phyloP scores from a whole-genome alignment of 306 rosid species.

The Calophaca sinica region DNA sequence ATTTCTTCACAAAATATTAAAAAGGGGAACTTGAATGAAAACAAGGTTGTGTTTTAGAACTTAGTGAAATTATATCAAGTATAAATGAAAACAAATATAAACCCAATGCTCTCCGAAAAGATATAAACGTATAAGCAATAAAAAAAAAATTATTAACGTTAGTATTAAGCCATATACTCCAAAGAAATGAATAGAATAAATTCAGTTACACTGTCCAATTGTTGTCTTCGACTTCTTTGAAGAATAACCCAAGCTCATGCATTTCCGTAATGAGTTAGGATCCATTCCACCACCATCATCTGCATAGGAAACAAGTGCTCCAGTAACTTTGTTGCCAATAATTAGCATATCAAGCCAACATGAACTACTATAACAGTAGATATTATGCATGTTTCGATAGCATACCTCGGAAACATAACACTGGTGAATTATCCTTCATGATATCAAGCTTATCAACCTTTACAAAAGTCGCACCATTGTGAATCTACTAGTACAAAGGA shows the following conservation, averaged over 20 bases:
- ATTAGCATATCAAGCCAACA: slow-evolving; percentile 32
- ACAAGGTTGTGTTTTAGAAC: neutral
- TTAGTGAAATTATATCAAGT: neutral
- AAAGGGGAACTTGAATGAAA: slow-evolving; percentile 6
- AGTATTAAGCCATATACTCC: slow-evolving; percentile 14
- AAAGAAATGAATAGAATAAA: slow-evolving; percentile 32
- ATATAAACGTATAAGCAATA: slow-evolving; percentile 5
- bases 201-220: slow-evolving; percentile 83
- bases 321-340: slow-evolving; percentile 24
- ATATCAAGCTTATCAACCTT: slow-evolving; percentile 78
- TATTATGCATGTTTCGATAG: slow-evolving; percentile 28
- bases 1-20: neutral
- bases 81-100: slow-evolving; percentile 17
- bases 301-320: slow-evolving; percentile 51
- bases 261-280: slow-evolving; percentile 77
- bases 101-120: neutral
- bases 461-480: slow-evolving; percentile 85
- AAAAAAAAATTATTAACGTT: slow-evolving; percentile 11
- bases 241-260: slow-evolving; percentile 98
- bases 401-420: slow-evolving; percentile 79
- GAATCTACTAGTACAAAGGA: slow-evolving; percentile 59
- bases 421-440: slow-evolving; percentile 88
- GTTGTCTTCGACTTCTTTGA: slow-evolving; percentile 92
- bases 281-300: slow-evolving; percentile 98
- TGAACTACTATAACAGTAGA: slow-evolving; percentile 24